Conservation (phyloP, 352 stramenopile species). For the Globisporangium recalcitrans region DNA sequence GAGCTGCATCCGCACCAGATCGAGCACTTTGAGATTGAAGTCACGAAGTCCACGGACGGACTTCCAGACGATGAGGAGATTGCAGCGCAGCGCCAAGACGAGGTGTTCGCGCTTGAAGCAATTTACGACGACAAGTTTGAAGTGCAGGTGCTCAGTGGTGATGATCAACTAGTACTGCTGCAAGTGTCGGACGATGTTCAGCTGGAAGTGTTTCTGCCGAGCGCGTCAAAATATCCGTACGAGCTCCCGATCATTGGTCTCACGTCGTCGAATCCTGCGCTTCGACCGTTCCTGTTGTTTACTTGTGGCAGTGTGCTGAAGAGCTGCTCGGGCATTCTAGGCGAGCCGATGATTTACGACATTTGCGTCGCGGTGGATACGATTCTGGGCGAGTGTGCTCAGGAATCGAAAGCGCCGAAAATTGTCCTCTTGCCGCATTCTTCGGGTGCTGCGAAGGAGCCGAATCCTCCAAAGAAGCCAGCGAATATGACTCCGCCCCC, state of each 20-base stretch:
- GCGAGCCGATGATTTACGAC: constrained; percentile 80
- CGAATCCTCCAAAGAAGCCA: neutral
- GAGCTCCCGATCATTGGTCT: constrained; percentile 59
- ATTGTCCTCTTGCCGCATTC: constrained; percentile 28
- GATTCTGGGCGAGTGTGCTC: constrained; percentile 31
- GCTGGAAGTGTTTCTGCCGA: constrained; percentile 53
- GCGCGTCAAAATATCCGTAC: constrained; percentile 63
- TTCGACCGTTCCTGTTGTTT: constrained; percentile 41
- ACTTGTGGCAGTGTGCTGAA: constrained; percentile 44
- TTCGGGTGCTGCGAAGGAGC: constrained; percentile 1
- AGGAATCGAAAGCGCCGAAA: constrained; percentile 23
- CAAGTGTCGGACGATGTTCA: constrained; percentile 39
- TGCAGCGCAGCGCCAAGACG: constrained; percentile 51
- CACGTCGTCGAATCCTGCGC: constrained; percentile 28
- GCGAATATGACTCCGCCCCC: neutral
- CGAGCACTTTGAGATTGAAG: constrained; percentile 29
- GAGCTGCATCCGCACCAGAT: constrained; percentile 42
- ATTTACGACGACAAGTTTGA: constrained; percentile 79
- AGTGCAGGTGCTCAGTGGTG: constrained; percentile 23
- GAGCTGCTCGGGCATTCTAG: constrained; percentile 43
- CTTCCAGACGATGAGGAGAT: constrained; percentile 38
- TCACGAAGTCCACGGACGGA: neutral
- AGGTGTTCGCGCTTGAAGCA: constrained; percentile 72
- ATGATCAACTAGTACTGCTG: constrained; percentile 36
- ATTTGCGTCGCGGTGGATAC: constrained; percentile 65